phyloP scores from a whole-genome alignment of 2,329 filamentous ascomycete species.

The Aspergillus uvarum region DNA sequence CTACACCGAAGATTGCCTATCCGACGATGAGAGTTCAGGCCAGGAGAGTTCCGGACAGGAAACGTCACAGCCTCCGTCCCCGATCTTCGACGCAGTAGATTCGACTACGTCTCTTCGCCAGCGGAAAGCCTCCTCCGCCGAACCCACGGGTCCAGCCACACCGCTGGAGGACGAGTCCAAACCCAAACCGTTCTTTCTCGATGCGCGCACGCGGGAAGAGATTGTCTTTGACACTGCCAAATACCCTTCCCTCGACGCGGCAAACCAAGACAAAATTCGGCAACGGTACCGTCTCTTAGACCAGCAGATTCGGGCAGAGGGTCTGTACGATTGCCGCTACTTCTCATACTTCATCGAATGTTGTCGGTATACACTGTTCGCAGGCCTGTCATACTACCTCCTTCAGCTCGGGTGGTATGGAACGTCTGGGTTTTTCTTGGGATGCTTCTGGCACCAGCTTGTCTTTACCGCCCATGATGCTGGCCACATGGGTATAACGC shows the following conservation, averaged over 20 bases:
- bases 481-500: constrained; percentile 96
- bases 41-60: constrained; percentile 51
- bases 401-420: constrained; percentile 66
- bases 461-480: constrained; percentile 94
- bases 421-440: constrained; percentile 71
- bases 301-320: constrained; percentile 68
- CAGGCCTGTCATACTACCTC: constrained; percentile 60
- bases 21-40: constrained; percentile 30
- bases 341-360: constrained; percentile 73
- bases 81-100: constrained; percentile 58
- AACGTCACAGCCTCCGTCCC: constrained; percentile 58
- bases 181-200: constrained; percentile 62
- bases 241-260: constrained; percentile 74
- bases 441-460: constrained; percentile 88
- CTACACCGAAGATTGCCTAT: constrained; percentile 48
- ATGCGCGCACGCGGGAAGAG: constrained; percentile 71
- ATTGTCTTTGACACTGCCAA: constrained; percentile 73
- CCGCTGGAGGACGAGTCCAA: constrained; percentile 27
- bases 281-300: constrained; percentile 79
- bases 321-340: constrained; percentile 84
- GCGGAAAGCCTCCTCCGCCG: constrained; percentile 29
- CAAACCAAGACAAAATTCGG: constrained; percentile 73
- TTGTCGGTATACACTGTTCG: constrained; percentile 69
- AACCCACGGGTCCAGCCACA: constrained; percentile 29
- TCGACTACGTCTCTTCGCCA: constrained; percentile 37